These are phyloP conservation scores for Monosporozyma unispora DNA, from an alignment of 805 yeast species.

Conservation along the genomic window DNA sequence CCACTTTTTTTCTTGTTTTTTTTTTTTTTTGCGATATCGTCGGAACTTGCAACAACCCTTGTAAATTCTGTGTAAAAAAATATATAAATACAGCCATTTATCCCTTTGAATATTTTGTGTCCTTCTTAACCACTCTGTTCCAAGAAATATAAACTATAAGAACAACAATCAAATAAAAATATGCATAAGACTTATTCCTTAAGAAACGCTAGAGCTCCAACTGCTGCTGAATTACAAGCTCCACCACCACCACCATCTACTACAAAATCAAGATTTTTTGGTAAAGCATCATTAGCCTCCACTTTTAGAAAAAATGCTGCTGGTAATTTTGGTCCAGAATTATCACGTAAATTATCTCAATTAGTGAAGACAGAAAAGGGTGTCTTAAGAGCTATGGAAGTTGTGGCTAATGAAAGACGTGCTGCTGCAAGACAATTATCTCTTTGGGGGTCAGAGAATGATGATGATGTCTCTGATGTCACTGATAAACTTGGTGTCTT, in stretches of 20 bases:
- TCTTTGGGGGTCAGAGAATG: conserved; percentile 96
- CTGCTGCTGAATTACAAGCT: conserved; percentile 69
- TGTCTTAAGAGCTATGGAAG: conserved; percentile 87
- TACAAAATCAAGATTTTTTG: conserved; percentile 66
- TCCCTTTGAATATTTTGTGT: too few relatives aligned
- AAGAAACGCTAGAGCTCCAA: conserved; percentile 71
- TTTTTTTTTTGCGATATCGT: background rate
- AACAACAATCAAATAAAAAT: background rate
- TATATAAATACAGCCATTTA: background rate
- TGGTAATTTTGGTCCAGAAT: conserved; percentile 89
- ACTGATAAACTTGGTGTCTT: conserved; percentile 96
- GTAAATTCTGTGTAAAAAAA: too few relatives aligned
- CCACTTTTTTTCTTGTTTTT: background rate
- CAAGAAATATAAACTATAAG: too few relatives aligned
- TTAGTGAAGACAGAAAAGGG: conserved; percentile 94
- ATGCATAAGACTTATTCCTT: conserved; percentile 84
- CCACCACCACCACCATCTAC: conserved; percentile 79
- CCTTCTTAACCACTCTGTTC: too few relatives aligned
- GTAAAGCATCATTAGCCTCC: conserved; percentile 60
- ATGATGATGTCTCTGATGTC: conserved; percentile 93
- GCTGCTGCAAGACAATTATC: conserved; percentile 96
- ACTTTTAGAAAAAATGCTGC: conserved; percentile 75
- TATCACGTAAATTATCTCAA: conserved; percentile 83
- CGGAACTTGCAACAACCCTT: too few relatives aligned
- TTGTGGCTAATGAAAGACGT: conserved; percentile 87